Base-by-base conservation (phyloP, 2,329 filamentous ascomycete genomes). In the Nannizziopsis barbatae region DNA sequence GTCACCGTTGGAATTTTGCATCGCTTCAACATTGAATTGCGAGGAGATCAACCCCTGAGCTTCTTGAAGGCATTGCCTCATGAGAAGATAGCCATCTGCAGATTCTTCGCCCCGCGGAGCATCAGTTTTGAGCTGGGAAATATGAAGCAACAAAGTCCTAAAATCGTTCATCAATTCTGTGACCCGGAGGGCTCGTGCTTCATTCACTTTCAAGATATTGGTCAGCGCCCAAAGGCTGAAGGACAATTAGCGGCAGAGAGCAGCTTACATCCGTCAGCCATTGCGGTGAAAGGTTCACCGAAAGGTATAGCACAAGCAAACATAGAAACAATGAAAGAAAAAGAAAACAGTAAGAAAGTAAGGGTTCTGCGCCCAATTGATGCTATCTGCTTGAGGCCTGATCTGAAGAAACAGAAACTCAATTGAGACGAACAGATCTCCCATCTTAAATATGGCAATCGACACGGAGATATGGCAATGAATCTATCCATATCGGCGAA, bases 111-210 rank as follows among this genome's bases (percentile, higher is more conserved):
- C 74, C 36, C 72, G 65, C 3, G 72, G 68, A 27, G 73, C 69
- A 15, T 69, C 68, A 22, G 71, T 67, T 50, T 72, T 71, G 50
- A 77, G 70, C 52, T 76, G 70, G 27, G 72, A 69, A 49, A 81
- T 76, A 59, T 79, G 76, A 53, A 74, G 63, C 54, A 80, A 75
- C 3, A 81, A 65, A 49, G 75, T 77, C 46, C 77, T 75, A 60
- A 78, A 82, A 65, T 82, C 79, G 53, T 73, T 74, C 67, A 82
- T 77, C 59, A 82, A 73, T 62, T 82, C 79, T 41, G 76, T 70
- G 55, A 82, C 66, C 56, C 79, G 74, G 61, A 81, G 69, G 43
- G 79, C 78, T 58, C 79, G 75, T 50, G 76, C 76, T 60, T 80
- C 72, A 59, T 82, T 82, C 56, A 80, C 79, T 82, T 60, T 50